Base-by-base conservation (phyloP, 495 filamentous ascomycete species). In the Coniosporium apollinis region DNA sequence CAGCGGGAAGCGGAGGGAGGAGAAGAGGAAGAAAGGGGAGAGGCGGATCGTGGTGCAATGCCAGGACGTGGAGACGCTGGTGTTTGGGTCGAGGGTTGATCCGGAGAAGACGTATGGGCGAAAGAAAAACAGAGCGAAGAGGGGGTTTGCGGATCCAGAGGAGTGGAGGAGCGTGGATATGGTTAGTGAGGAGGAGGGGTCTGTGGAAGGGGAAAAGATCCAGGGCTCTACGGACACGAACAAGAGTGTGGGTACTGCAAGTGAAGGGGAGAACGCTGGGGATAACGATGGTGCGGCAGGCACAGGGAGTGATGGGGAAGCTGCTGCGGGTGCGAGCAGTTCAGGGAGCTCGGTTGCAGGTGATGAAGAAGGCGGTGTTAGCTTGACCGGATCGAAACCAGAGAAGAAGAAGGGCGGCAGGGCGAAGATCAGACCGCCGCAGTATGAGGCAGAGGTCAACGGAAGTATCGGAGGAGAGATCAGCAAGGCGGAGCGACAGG, bases 401-500 rank as follows among this genome's bases (percentile, higher is more conserved):
- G 30, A 17, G 17, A 9, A 32, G 17, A 8, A n/a, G 8, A 8
- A 9, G 15, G 14, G n/a, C 36, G 36, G 30, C 15, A 37, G 30
- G 1, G 36, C 41, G 14, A 36, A 47, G n/a, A 36, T 57, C 5
- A 57, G 61, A 0, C 56, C 54, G 5, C 46, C 57, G n/a, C 60
- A 63, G 35, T 22, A 11, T 4, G 30, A 46, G 15, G 55, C 56
- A 21, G 52, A 58, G 11, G 57, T 61, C 25, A 62, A 64, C 35
- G 54, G 52, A 18, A 56, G 55, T 37, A 49, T 61, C 2, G 61
- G 62, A 10, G 59, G 58, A 5, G 59, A 62, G 36, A 58, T 54
- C 37, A 56, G 56, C 3, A 51, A 50, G 43, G 54, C 56, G 14
- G 59, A 63, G 48, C 44, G 54, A 30, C 48, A 44, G 19, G 50